A percentile compares a stretch with the other conserved stretches of the same genome.
Evolutionary conservation across 23 red algal genomes (phyloP).

Genomic region (Gracilaria domingensis): DNA sequence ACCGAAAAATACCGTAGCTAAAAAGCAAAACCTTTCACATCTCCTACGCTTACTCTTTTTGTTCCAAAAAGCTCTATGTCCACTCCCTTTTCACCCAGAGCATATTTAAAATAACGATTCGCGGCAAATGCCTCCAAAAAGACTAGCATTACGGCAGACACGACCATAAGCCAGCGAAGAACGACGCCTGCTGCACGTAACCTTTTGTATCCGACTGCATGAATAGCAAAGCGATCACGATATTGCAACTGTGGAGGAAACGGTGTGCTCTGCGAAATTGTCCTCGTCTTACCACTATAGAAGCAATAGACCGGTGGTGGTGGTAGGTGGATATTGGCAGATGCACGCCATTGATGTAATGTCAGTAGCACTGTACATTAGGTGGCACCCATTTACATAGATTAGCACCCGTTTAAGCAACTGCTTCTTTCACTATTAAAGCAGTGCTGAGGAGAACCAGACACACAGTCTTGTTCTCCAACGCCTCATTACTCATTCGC

Average conservation of each 20-base stretch:
- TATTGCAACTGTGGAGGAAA: neutral
- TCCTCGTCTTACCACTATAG: neutral
- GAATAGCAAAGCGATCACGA: neutral
- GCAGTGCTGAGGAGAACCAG: too few species aligned
- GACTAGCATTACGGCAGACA: neutral
- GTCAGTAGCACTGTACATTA: too few species aligned
- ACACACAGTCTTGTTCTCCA: too few species aligned
- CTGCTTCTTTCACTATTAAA: too few species aligned
- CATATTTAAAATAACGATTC: neutral
- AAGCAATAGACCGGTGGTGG: too few species aligned
- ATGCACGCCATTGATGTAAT: too few species aligned
- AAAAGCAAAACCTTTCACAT: neutral
- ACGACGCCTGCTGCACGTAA: neutral
- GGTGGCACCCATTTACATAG: too few species aligned
- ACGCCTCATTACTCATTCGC: too few species aligned
- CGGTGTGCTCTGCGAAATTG: neutral
- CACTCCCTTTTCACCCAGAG: neutral
- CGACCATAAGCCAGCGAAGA: neutral
- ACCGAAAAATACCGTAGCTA: neutral
- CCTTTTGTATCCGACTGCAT: neutral
- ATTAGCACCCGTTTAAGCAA: too few species aligned
- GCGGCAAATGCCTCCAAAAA: neutral
- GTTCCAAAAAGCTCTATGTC: neutral
- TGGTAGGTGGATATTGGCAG: too few species aligned
- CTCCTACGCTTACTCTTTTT: too few species aligned